Conservation (phyloP, 768 basidiomycete species). For the Pleurotus tuber-regium region DNA sequence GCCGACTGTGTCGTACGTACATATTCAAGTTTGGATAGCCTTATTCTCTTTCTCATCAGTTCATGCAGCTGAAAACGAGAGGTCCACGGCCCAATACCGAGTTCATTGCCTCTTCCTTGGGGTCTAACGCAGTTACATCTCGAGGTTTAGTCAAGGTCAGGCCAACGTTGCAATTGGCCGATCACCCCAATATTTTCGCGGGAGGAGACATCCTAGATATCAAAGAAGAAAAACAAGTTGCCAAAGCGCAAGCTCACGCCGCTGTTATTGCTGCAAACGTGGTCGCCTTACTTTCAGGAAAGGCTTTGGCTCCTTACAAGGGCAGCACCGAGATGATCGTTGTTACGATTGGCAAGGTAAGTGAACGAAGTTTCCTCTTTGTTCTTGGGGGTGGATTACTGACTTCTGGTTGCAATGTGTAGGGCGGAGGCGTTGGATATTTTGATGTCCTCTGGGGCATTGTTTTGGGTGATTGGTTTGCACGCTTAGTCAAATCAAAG, state of each 20-base stretch:
- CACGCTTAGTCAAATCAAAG: slow-evolving; percentile 26
- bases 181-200: slow-evolving; percentile 57
- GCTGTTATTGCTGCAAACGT: slow-evolving; percentile 49
- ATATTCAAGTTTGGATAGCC: background rate
- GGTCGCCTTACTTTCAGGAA: slow-evolving; percentile 32
- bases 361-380: too few species aligned
- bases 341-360: slow-evolving; percentile 51
- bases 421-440: slow-evolving; percentile 39
- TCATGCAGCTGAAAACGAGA: slow-evolving; percentile 32
- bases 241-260: slow-evolving; percentile 45
- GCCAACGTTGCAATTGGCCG: slow-evolving; percentile 54
- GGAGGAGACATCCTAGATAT: slow-evolving; percentile 64
- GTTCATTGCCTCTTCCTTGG: slow-evolving; percentile 46
- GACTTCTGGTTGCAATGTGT: background rate
- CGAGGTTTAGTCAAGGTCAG: slow-evolving; percentile 47
- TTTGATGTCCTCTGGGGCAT: slow-evolving; percentile 42
- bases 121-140: slow-evolving; percentile 31
- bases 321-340: slow-evolving; percentile 52
- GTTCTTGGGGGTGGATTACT: too few species aligned
- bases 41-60: background rate
- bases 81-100: slow-evolving; percentile 49
- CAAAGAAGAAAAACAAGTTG: slow-evolving; percentile 57
- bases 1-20: slow-evolving; percentile 59
- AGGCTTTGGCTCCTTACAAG: slow-evolving; percentile 40
- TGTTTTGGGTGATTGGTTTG: slow-evolving; percentile 41